Conservation (phyloP, 2,329 filamentous ascomycete genomes). For the Ceratocystis papillata region DNA sequence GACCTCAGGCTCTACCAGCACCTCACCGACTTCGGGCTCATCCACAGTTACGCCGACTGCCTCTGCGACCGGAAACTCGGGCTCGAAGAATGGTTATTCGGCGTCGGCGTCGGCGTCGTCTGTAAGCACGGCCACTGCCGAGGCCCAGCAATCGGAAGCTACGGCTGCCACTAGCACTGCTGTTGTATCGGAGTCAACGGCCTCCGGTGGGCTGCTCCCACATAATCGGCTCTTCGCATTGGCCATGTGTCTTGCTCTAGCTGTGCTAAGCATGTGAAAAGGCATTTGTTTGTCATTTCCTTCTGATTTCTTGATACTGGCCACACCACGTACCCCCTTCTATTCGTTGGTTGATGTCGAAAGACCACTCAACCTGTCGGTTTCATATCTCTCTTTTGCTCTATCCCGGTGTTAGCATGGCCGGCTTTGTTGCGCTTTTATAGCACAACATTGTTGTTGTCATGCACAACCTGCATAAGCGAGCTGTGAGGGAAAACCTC, state of each 20-base stretch:
- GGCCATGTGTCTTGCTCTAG: neutral
- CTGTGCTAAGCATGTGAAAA: slow-evolving; percentile 11
- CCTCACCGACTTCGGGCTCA: neutral
- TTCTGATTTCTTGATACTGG: neutral
- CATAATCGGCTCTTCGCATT: neutral
- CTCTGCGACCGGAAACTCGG: neutral
- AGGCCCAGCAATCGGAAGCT: neutral
- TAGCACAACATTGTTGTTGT: neutral
- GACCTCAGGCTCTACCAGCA: slow-evolving; percentile 19
- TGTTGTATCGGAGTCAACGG: neutral
- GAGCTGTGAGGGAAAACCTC: neutral
- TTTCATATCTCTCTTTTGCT: neutral
- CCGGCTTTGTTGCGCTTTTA: neutral
- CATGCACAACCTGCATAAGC: slow-evolving; percentile 8
- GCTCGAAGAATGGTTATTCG: neutral
- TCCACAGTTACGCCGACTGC: neutral
- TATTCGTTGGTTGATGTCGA: neutral
- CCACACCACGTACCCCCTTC: neutral
- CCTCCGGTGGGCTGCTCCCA: neutral
- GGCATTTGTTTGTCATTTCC: neutral
- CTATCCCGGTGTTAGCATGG: neutral
- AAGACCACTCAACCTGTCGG: neutral
- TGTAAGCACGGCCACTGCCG: neutral
- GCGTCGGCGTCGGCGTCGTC: neutral
- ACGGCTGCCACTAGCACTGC: neutral